phyloP scores from a whole-genome alignment of 441 rosid species.

The Adansonia madagascariensis region DNA sequence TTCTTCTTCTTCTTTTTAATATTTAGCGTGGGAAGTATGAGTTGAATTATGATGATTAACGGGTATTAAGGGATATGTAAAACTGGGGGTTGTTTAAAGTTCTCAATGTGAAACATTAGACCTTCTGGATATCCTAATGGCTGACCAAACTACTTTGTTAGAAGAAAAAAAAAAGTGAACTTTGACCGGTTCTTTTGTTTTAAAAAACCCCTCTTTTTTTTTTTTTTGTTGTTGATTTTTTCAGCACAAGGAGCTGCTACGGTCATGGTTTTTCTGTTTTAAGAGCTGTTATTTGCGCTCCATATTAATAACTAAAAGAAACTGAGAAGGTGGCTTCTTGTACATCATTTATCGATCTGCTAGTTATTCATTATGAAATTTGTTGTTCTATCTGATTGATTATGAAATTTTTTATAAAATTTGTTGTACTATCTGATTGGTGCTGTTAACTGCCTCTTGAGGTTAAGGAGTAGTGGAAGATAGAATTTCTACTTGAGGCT shows the following conservation, averaged over 20 bases:
- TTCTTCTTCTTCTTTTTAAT: background rate
- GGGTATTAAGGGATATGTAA: constrained; percentile 22
- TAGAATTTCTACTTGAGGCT: background rate
- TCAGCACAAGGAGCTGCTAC: constrained; percentile 27
- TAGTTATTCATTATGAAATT: constrained; percentile 6
- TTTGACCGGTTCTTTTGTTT: constrained; percentile 41
- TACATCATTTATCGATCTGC: constrained; percentile 36
- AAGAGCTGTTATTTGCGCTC: constrained; percentile 1
- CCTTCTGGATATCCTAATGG: constrained; percentile 40
- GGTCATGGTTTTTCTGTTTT: constrained; percentile 24
- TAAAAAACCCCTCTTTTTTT: constrained; percentile 23
- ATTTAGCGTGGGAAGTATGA: constrained; percentile 3
- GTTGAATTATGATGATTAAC: constrained; percentile 31
- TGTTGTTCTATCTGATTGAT: too few relatives aligned
- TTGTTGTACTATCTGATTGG: background rate
- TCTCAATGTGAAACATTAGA: constrained; percentile 40
- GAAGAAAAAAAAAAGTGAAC: constrained; percentile 25
- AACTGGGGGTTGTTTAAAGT: constrained; percentile 17
- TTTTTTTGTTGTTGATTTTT: constrained; percentile 30
- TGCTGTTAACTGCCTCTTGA: background rate
- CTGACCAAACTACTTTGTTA: constrained; percentile 31
- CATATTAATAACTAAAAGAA: constrained; percentile 20
- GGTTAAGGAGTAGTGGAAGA: constrained; percentile 13
- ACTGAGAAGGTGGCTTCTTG: constrained; percentile 28
- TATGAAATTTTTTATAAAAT: too few relatives aligned